Percentiles rank a stretch among this genome's conserved stretches.
Conservation (phyloP, 805 yeast genomes). For the Starmerella vaccinii region DNA sequence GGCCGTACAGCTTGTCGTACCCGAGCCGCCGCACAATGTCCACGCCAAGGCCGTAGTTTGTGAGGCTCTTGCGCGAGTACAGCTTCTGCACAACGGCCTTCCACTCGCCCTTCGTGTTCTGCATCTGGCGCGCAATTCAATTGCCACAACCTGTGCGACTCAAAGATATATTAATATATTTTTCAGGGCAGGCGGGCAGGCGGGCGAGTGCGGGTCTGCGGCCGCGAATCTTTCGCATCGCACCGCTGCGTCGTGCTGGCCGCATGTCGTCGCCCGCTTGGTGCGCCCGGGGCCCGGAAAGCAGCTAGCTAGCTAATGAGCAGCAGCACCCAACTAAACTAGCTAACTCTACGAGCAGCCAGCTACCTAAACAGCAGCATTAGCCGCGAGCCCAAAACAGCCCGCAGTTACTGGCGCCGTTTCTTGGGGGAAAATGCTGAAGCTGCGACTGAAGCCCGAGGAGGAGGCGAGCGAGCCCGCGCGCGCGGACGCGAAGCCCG, state of each 20-base stretch:
- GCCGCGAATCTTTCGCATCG: too few species aligned
- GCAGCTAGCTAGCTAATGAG: neutral
- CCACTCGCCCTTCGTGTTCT: constrained; percentile 25
- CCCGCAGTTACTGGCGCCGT: neutral
- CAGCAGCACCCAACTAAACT: too few species aligned
- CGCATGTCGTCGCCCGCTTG: too few species aligned
- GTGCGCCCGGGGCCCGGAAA: too few species aligned
- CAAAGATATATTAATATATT: neutral
- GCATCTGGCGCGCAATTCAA: constrained; percentile 13
- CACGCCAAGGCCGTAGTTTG: constrained; percentile 26
- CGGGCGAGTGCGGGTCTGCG: too few species aligned
- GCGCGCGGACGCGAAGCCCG: neutral
- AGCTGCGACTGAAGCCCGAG: constrained; percentile 25
- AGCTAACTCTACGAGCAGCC: too few species aligned
- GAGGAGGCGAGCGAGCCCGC: constrained; percentile 1
- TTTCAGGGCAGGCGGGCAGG: neutral
- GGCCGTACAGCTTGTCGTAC: constrained; percentile 32
- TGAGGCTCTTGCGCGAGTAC: constrained; percentile 26
- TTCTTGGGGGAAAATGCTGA: constrained; percentile 4
- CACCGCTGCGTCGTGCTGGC: too few species aligned
- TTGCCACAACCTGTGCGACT: neutral
- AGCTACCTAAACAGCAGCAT: too few species aligned
- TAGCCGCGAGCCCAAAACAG: too few species aligned
- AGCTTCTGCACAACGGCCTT: constrained; percentile 17
- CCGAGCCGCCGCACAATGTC: constrained; percentile 41